Evolutionary conservation across 257 asterid genomes (phyloP).

Genomic region (Lycium ferocissimum): DNA sequence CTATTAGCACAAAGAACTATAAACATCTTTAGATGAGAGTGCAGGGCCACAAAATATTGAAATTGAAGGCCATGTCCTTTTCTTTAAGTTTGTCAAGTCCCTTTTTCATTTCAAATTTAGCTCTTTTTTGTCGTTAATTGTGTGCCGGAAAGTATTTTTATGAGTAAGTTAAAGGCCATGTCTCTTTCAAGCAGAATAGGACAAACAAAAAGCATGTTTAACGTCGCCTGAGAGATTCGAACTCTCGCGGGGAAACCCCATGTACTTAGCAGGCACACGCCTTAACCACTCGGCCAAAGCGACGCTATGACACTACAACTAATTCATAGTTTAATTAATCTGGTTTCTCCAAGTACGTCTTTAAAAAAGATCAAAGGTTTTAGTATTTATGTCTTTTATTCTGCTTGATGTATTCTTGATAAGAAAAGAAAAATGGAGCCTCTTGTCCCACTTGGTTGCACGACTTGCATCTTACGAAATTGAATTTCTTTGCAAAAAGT

Average conservation of each 20-base stretch:
- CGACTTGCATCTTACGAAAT: background rate
- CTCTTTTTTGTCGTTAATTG: background rate
- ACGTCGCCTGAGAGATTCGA: slow-evolving; percentile 99
- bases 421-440: no score
- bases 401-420: no score
- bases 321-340: no score
- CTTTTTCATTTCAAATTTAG: background rate
- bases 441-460: no score
- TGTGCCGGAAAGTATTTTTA: background rate
- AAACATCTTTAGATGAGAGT: background rate
- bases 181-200: no score
- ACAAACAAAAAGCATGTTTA: no score
- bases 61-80: background rate
- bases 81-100: background rate
- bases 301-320: slow-evolving; percentile 31
- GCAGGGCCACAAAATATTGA: background rate
- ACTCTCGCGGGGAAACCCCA: slow-evolving; percentile 99
- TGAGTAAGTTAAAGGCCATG: background rate
- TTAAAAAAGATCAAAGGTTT: no score
- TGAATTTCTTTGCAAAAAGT: background rate
- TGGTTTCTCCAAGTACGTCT: no score
- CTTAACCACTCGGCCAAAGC: slow-evolving; percentile 92
- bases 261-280: slow-evolving; percentile 67
- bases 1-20: background rate
- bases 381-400: no score